A percentile compares a stretch with the other conserved stretches of the same genome.
Conservation (phyloP, 2,329 filamentous ascomycete genomes). For the Plenodomus lindquistii region DNA sequence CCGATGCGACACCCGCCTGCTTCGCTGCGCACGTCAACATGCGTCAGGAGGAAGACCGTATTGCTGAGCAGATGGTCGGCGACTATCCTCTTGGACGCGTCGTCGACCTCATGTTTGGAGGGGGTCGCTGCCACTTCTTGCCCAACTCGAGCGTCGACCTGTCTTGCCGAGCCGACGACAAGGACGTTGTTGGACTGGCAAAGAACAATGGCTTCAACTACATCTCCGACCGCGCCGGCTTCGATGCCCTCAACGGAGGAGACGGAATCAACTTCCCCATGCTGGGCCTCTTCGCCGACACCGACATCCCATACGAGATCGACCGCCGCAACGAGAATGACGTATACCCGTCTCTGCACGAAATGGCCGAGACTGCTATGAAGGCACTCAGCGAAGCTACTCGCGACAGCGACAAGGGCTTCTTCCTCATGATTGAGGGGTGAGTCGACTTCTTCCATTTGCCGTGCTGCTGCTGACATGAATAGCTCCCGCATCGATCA, state of each 20-base stretch:
- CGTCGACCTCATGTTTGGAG: slow-evolving; percentile 90
- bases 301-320: slow-evolving; percentile 90
- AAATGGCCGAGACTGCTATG: slow-evolving; percentile 87
- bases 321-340: slow-evolving; percentile 80
- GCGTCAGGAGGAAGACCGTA: slow-evolving; percentile 81
- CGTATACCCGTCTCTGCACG: slow-evolving; percentile 83
- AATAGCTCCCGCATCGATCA: slow-evolving; percentile 82
- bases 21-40: slow-evolving; percentile 87
- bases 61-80: slow-evolving; percentile 90
- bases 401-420: slow-evolving; percentile 81
- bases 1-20: slow-evolving; percentile 93
- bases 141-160: slow-evolving; percentile 72
- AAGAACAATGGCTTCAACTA: slow-evolving; percentile 82
- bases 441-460: not conserved
- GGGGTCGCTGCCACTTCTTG: slow-evolving; percentile 90
- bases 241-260: slow-evolving; percentile 73
- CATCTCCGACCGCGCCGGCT: slow-evolving; percentile 70
- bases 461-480: not conserved
- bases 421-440: slow-evolving; percentile 98
- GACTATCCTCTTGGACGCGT: slow-evolving; percentile 83
- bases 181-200: slow-evolving; percentile 75
- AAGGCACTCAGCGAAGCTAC: slow-evolving; percentile 80
- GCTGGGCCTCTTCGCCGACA: slow-evolving; percentile 80
- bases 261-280: slow-evolving; percentile 74
- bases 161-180: slow-evolving; percentile 79